Percentiles rank a stretch among this genome's conserved stretches.
These are phyloP conservation scores for Allium cepa DNA, from an alignment of 106 monocot genomes.

Conservation along the genomic window DNA sequence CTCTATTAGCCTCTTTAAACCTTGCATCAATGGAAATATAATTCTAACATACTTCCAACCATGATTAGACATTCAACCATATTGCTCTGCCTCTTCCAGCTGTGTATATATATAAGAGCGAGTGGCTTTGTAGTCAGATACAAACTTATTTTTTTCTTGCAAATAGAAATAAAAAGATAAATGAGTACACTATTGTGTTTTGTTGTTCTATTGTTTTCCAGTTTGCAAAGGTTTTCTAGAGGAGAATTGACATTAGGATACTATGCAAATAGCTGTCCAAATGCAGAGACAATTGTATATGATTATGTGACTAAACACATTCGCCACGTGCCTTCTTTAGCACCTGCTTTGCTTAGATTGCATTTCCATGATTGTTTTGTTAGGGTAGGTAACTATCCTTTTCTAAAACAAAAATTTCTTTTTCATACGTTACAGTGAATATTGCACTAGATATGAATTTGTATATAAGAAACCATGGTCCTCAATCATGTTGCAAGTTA, in stretches of 20 bases:
- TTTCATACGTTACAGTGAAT: too few relatives aligned
- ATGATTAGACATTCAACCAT: background rate
- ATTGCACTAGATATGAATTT: background rate
- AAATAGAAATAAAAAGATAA: too few relatives aligned
- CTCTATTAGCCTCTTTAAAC: too few relatives aligned
- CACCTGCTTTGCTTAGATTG: constrained; percentile 56
- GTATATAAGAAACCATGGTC: background rate
- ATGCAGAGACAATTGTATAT: constrained; percentile 50
- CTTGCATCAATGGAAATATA: background rate
- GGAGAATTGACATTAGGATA: background rate
- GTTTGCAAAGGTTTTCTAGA: background rate
- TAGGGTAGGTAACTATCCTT: constrained; percentile 21
- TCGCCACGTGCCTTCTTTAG: constrained; percentile 42
- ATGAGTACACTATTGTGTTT: background rate
- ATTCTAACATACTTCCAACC: background rate
- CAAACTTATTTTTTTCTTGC: background rate
- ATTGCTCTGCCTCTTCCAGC: background rate
- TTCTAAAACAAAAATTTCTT: background rate
- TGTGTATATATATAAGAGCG: background rate
- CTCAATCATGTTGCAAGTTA: too few relatives aligned
- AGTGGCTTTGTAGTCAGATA: background rate
- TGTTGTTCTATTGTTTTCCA: background rate
- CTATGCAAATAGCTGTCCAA: constrained; percentile 33
- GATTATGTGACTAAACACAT: constrained; percentile 54
- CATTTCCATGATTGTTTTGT: constrained; percentile 93